Conservation (phyloP, 441 rosid species). For the Populus trichocarpa region DNA sequence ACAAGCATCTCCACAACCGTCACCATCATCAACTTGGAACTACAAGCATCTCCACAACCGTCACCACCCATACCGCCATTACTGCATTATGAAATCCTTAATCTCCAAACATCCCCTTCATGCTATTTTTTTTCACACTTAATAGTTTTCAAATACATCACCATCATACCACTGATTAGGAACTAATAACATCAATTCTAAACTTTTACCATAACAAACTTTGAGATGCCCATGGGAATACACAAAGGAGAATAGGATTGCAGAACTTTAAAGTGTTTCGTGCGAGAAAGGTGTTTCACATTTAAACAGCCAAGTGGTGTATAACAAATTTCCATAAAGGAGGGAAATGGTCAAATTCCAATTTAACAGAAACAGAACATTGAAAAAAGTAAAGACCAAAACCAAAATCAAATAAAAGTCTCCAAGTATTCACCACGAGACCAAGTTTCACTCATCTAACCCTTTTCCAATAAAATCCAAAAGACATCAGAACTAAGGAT, state of each 20-base stretch:
- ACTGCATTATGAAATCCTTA: background rate
- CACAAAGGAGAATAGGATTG: background rate
- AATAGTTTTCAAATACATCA: background rate
- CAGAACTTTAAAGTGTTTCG: background rate
- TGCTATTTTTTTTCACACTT: no score
- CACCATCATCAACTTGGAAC: background rate
- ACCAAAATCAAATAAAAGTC: background rate
- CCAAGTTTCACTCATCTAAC: background rate
- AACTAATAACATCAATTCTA: background rate
- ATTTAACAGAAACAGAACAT: background rate
- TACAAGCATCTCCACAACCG: background rate
- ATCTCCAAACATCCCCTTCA: background rate
- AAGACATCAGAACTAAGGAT: background rate
- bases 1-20: background rate
- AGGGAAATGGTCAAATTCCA: background rate
- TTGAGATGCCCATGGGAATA: background rate
- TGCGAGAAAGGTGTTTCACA: background rate
- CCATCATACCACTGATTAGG: background rate
- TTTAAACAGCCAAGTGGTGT: background rate
- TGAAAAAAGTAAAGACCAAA: background rate
- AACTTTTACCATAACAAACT: background rate
- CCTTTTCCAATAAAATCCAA: background rate
- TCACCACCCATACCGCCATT: background rate
- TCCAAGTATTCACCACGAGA: background rate
- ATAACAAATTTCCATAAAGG: background rate